These are phyloP conservation scores for Apophysomyces ossiformis DNA, from an alignment of 371 early-diverging fungal species.

Conservation along the genomic window DNA sequence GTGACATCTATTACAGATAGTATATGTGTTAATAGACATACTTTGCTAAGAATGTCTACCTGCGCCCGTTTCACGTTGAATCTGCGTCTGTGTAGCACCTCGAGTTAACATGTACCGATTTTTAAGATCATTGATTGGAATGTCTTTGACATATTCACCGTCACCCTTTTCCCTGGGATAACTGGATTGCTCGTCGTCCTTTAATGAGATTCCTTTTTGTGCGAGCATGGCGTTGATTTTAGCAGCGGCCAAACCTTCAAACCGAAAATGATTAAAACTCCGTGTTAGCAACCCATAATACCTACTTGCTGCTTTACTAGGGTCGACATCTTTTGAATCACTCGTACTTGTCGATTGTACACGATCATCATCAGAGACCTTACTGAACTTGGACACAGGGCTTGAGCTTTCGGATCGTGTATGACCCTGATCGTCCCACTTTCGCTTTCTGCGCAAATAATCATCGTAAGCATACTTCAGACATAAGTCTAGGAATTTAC, in stretches of 20 bases:
- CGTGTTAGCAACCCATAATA: constrained; percentile 13
- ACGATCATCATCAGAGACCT: constrained; percentile 21
- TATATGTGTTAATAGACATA: constrained; percentile 8
- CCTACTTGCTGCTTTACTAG: constrained; percentile 45
- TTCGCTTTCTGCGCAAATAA: constrained; percentile 40
- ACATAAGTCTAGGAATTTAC: not conserved
- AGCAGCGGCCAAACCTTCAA: constrained; percentile 57
- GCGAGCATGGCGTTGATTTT: constrained; percentile 64
- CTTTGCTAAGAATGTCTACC: constrained; percentile 41
- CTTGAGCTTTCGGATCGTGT: constrained; percentile 17
- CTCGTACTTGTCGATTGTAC: constrained; percentile 9
- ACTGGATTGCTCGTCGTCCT: constrained; percentile 17
- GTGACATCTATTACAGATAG: constrained; percentile 64
- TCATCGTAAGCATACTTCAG: not conserved
- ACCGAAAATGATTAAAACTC: not conserved
- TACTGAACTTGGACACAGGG: constrained; percentile 31
- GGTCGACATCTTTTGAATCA: constrained; percentile 25
- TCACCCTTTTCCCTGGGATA: constrained; percentile 21
- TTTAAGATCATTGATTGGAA: constrained; percentile 82
- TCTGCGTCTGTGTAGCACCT: constrained; percentile 73
- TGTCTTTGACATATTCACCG: constrained; percentile 59
- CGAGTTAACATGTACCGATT: constrained; percentile 84
- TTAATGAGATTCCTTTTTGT: constrained; percentile 52
- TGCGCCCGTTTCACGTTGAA: constrained; percentile 77
- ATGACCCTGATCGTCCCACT: constrained; percentile 49